These are phyloP conservation scores for Amanita subjunquillea DNA, from an alignment of 768 basidiomycete species.

Conservation along the genomic window DNA sequence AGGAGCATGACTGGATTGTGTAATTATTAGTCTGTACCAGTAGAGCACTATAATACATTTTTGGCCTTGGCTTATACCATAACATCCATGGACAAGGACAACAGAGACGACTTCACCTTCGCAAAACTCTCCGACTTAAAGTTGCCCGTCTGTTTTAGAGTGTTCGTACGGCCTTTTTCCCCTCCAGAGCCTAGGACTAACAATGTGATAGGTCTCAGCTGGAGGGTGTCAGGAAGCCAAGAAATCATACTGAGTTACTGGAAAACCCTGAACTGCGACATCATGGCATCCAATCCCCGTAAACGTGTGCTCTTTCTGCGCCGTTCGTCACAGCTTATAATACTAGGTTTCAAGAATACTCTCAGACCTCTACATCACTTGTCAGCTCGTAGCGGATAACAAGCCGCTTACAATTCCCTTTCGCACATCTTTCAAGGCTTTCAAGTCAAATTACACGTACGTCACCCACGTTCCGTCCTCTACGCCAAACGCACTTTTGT, in stretches of 20 bases:
- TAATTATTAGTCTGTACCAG: constrained; percentile 2
- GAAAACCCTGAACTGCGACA: constrained; percentile 77
- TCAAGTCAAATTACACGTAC: constrained; percentile 74
- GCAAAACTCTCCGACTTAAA: constrained; percentile 86
- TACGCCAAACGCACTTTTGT: background rate
- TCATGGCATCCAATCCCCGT: constrained; percentile 78
- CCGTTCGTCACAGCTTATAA: constrained; percentile 17
- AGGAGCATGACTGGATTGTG: constrained; percentile 14
- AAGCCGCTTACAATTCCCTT: constrained; percentile 88
- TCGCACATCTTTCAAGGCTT: constrained; percentile 87
- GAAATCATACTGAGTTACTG: constrained; percentile 68
- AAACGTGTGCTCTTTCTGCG: constrained; percentile 15
- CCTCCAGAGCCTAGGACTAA: background rate
- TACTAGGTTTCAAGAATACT: constrained; percentile 46
- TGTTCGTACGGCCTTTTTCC: constrained; percentile 31
- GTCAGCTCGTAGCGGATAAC: constrained; percentile 88
- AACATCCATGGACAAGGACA: constrained; percentile 35
- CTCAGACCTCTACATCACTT: constrained; percentile 90
- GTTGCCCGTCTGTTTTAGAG: constrained; percentile 77
- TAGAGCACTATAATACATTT: background rate
- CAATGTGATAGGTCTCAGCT: constrained; percentile 56
- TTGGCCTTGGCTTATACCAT: background rate
- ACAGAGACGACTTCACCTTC: constrained; percentile 86
- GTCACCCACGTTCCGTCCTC: constrained; percentile 12
- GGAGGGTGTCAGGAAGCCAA: constrained; percentile 68